Percentiles rank a stretch among this genome's conserved stretches.
phyloP scores from a whole-genome alignment of 202 grass and related monocot species.

The Zoysia matrella region DNA sequence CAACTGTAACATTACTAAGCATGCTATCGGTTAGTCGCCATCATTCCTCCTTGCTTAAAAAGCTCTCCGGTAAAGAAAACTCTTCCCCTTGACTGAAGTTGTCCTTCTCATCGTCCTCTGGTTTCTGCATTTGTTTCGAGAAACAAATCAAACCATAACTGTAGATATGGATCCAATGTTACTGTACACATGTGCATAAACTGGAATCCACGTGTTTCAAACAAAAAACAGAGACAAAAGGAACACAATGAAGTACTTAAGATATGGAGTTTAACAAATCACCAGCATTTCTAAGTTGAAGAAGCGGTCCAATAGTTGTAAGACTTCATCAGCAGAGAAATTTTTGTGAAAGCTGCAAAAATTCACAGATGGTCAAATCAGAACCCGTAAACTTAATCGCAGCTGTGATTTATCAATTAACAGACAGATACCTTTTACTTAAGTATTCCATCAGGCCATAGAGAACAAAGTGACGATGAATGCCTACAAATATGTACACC shows the following conservation, averaged over 20 bases:
- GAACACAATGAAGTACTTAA: background rate
- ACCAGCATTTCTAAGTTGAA: slow-evolving; percentile 99
- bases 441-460: slow-evolving; percentile 90
- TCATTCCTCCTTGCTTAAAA: slow-evolving; percentile 72
- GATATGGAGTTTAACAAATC: slow-evolving; percentile 25
- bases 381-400: slow-evolving; percentile 14
- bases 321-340: slow-evolving; percentile 81
- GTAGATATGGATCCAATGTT: background rate
- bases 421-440: slow-evolving; percentile 58
- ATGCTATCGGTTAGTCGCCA: background rate
- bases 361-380: slow-evolving; percentile 14
- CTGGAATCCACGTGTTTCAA: background rate
- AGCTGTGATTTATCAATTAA: background rate
- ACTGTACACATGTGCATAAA: background rate
- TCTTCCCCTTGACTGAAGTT: slow-evolving; percentile 73
- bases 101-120: slow-evolving; percentile 81
- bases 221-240: background rate
- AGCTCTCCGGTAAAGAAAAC: slow-evolving; percentile 78
- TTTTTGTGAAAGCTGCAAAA: slow-evolving; percentile 72
- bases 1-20: background rate
- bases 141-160: background rate
- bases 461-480: slow-evolving; percentile 93
- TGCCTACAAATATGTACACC: slow-evolving; percentile 49
- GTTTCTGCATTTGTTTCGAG: slow-evolving; percentile 62
- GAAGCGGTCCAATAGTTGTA: slow-evolving; percentile 89